Base-by-base conservation (phyloP, 2,329 filamentous ascomycete genomes). In the Diaporthe citriasiana region DNA sequence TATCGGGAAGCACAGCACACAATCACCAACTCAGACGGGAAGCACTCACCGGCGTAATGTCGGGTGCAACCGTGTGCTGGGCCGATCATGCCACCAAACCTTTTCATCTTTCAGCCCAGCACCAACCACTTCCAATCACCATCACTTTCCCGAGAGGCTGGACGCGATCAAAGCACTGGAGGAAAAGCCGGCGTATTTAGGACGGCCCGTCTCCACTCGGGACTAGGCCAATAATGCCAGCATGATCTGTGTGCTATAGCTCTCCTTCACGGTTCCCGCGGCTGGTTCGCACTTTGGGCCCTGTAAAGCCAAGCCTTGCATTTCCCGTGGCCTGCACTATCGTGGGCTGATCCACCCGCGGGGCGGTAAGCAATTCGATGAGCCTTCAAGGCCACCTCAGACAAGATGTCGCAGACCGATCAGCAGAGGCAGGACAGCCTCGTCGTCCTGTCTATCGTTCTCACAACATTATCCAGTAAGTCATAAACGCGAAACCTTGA, bases 391-490 rank as follows among this genome's bases (percentile, higher is more conserved):
- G 33, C 27, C 45, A 40, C 19, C 6, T 10, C 6, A 55, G 30
- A 25, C 55, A 55, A 2, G 9, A 71, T 73, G 72, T 25, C 27
- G 40, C 35, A 63, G 25, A 71, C 56, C n/a, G 45, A 73, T 30
- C 72, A 73, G 50, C 35, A 71, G 56, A 56, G 66, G 38, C 72
- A 73, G 57, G 66, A 73, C 50, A 65, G 45, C 47, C 66, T 73
- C 38, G 50, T 73, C 17, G 22, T 56, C 5, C 22, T 73, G 57
- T 53, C 72, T 12, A 60, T 55, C 17, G 40, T 65, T 19, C 55
- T 65, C 10, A 73, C 72, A 9, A 42, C 56, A 13, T 7, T 73
- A 9, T 71, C 72, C 22, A 57, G 72, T 73, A 65, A 65, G 72
- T 33, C 38, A 22, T 22, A 13, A 5, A 3, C 25, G 4, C 63